Evolutionary conservation across 495 filamentous ascomycete species (phyloP).

Genomic region (Letharia columbiana): DNA sequence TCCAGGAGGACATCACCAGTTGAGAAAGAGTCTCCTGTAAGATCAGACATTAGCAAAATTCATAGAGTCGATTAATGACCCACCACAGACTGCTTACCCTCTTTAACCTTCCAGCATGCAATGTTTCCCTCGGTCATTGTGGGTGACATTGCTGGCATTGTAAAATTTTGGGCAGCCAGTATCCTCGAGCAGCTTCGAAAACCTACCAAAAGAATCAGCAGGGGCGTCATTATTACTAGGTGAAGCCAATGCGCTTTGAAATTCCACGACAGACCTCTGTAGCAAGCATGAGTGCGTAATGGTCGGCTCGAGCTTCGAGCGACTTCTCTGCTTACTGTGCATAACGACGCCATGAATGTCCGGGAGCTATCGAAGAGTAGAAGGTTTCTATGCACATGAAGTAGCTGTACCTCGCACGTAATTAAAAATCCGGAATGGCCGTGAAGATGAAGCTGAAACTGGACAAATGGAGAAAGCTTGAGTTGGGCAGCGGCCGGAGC

Average conservation of each 20-base stretch:
- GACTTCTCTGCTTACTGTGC: slow-evolving; percentile 12
- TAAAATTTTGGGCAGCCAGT: slow-evolving; percentile 66
- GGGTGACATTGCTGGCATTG: slow-evolving; percentile 78
- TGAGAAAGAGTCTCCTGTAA: slow-evolving; percentile 51
- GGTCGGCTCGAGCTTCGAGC: slow-evolving; percentile 8
- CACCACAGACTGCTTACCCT: slow-evolving; percentile 39
- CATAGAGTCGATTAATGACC: neutral
- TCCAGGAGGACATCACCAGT: slow-evolving; percentile 76
- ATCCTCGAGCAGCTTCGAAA: slow-evolving; percentile 50
- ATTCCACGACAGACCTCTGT: slow-evolving; percentile 15
- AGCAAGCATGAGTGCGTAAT: slow-evolving; percentile 9
- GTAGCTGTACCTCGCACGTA: neutral
- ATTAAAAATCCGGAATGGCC: neutral
- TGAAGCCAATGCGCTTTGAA: neutral
- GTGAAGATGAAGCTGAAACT: neutral
- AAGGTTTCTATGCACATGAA: neutral
- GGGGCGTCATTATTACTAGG: too few species aligned
- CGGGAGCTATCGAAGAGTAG: neutral
- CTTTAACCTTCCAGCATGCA: slow-evolving; percentile 65
- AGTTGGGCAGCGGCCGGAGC: neutral
- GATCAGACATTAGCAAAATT: neutral
- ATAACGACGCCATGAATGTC: slow-evolving; percentile 16
- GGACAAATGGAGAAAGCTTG: neutral
- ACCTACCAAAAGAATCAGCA: slow-evolving; percentile 34
- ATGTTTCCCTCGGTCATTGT: slow-evolving; percentile 87